Percentiles rank a stretch among this genome's conserved stretches.
Evolutionary conservation across 768 basidiomycete genomes (phyloP).

Genomic region (Coprinopsis strossmayeri): DNA sequence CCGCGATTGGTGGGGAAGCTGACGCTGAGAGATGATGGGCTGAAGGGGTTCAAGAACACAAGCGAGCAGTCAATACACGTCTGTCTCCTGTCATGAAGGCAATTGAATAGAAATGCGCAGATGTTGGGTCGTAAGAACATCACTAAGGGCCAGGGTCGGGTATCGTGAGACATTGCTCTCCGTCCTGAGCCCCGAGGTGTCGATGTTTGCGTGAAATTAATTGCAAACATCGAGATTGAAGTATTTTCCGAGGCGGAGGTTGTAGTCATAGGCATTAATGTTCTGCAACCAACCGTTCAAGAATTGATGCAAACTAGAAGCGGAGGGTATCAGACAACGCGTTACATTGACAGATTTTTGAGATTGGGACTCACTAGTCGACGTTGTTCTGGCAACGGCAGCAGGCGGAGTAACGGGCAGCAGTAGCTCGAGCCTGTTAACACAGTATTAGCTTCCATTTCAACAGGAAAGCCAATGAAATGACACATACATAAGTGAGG

Average conservation of each 20-base stretch:
- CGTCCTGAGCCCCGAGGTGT: no score
- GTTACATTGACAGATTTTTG: neutral
- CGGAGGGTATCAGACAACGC: neutral
- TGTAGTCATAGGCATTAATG: constrained; percentile 40
- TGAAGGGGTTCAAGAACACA: no score
- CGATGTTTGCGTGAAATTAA: no score
- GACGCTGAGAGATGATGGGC: neutral
- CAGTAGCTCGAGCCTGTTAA: constrained; percentile 46
- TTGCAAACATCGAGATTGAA: constrained; percentile 52
- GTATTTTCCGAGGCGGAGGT: constrained; percentile 51
- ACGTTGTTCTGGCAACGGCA: constrained; percentile 78
- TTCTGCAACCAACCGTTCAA: constrained; percentile 69
- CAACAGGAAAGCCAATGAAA: neutral
- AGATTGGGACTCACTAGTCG: constrained; percentile 66
- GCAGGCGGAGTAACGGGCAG: constrained; percentile 46
- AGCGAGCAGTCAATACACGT: constrained; percentile 2
- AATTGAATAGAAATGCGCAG: neutral
- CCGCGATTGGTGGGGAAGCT: neutral
- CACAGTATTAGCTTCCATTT: constrained; percentile 6
- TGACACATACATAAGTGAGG: constrained; percentile 47
- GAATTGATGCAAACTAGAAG: constrained; percentile 54
- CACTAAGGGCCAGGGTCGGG: no score
- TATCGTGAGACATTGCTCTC: no score
- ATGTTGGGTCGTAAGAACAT: no score
- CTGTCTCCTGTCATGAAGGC: neutral